Evolutionary conservation across 1,139 yeast species (phyloP), one percentile per base, ranked within the genome.

Genomic region (Yarrowia galli): DNA sequence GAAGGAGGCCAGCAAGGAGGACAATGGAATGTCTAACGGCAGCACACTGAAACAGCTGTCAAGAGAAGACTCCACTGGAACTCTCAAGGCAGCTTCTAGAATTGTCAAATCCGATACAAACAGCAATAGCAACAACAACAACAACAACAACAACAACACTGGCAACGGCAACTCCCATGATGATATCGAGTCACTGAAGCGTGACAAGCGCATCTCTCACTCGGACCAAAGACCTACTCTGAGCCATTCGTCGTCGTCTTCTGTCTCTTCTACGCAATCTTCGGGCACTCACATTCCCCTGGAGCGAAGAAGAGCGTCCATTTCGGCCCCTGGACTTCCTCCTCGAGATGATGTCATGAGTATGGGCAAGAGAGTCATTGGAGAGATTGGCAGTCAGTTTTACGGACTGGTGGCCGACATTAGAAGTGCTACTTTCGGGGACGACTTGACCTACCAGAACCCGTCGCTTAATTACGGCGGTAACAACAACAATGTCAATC

Each of bases 391-490:
- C 20, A 68, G 75, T 20, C 79, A 77, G 68, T 75, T 78, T 68
- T 76, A 79, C 79, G 76, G 79, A 1, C 72, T 78, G 13, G 72
- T 77, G 63, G 79, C 76, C 35, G 80, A 78, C 65, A 77, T 78
- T 12, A 72, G 73, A 68, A 75, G 74, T 35, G 79, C 76, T 10
- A 73, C 79, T 0, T 72, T 76, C 64, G 79, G 79, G 2, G 76
- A 73, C 28, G 75, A 72, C 23, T 38, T 65, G 23, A 46, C 35
- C 15, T 61, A 61, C 38, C 54, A 46, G 43, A 61, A 58, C 22
- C 64, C 64, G n/a, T 42, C 63, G 12, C 42, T 56, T 22, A 42
- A 40, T 20, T 58, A 58, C 16, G 42, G 42, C 16, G 18, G 28
- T 15, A 58, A 32, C 28, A 28, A n/a, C 22, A n/a, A 18, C 38